A percentile compares a stretch with the other conserved stretches of the same genome.
Conservation (phyloP, 192 early-diverging fungal species). For the Mortierella antarctica region DNA sequence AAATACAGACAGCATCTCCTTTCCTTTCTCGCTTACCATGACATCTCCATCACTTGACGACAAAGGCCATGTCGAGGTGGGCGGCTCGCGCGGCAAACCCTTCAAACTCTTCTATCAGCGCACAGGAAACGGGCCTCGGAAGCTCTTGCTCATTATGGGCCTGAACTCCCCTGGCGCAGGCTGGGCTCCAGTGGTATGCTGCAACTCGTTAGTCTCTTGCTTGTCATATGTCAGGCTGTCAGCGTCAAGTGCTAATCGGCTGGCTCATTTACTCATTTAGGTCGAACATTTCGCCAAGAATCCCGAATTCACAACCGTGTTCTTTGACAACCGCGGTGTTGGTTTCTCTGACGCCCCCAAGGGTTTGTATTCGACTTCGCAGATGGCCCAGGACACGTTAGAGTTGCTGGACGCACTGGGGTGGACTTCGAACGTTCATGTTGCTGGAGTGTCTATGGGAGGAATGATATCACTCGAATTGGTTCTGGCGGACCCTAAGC, state of each 20-base stretch:
- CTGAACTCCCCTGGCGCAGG: slow-evolving; percentile 33
- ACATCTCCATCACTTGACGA: slow-evolving; percentile 17
- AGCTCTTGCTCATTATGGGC: slow-evolving; percentile 83
- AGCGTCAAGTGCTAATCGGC: not conserved
- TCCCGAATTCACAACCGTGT: slow-evolving; percentile 74
- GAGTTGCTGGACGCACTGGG: slow-evolving; percentile 77
- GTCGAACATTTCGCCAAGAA: slow-evolving; percentile 72
- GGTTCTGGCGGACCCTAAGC: slow-evolving; percentile 63
- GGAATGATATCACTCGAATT: slow-evolving; percentile 89
- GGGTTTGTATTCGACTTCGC: slow-evolving; percentile 71
- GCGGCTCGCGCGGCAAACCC: slow-evolving; percentile 45
- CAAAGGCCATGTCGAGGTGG: slow-evolving; percentile 58
- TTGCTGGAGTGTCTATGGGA: slow-evolving; percentile 89
- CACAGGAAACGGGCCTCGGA: slow-evolving; percentile 75
- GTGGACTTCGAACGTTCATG: slow-evolving; percentile 75
- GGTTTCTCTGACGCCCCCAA: slow-evolving; percentile 71
- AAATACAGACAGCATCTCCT: no score
- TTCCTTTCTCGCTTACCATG: slow-evolving; percentile 2
- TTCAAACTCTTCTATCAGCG: slow-evolving; percentile 83
- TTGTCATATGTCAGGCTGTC: not conserved
- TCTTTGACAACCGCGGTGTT: slow-evolving; percentile 90
- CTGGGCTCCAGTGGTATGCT: slow-evolving; percentile 42
- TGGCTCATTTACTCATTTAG: slow-evolving; percentile 41
- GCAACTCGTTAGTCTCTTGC: not conserved
- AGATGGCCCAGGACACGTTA: slow-evolving; percentile 81